These are phyloP conservation scores for Kwoniella dendrophila DNA, from an alignment of 768 basidiomycete genomes.

Conservation along the genomic window DNA sequence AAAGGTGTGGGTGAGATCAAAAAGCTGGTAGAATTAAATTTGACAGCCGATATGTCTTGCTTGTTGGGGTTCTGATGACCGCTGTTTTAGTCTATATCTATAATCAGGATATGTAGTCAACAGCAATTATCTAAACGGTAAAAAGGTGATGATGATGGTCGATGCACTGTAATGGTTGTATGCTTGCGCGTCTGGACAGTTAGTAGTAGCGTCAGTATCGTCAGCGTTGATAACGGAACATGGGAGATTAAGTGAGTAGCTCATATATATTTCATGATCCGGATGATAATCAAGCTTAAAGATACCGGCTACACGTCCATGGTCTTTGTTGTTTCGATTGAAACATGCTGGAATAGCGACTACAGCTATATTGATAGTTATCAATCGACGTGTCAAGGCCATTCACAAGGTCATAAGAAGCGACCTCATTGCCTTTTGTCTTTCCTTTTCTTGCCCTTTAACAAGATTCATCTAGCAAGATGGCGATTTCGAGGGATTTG, in stretches of 20 bases:
- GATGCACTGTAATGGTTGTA: neutral
- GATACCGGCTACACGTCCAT: conserved; percentile 3
- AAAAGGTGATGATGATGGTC: neutral
- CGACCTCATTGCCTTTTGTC: neutral
- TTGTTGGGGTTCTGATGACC: no score
- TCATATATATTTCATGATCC: neutral
- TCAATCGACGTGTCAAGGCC: neutral
- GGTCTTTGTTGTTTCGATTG: neutral
- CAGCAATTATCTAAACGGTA: neutral
- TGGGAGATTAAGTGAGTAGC: conserved; percentile 1
- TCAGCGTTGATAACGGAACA: neutral
- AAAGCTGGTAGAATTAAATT: neutral
- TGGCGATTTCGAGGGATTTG: conserved; percentile 32
- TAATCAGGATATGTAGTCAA: neutral
- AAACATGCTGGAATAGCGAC: neutral
- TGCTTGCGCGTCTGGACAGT: conserved; percentile 16
- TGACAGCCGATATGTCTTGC: no score
- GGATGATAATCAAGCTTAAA: no score
- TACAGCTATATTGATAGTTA: no score
- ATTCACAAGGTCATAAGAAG: neutral
- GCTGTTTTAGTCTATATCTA: neutral
- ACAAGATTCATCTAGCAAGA: neutral
- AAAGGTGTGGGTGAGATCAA: neutral
- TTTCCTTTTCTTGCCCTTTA: neutral
- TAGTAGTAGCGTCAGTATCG: no score